phyloP scores from a whole-genome alignment of 305 asterid genomes.

The Andrographis paniculata region DNA sequence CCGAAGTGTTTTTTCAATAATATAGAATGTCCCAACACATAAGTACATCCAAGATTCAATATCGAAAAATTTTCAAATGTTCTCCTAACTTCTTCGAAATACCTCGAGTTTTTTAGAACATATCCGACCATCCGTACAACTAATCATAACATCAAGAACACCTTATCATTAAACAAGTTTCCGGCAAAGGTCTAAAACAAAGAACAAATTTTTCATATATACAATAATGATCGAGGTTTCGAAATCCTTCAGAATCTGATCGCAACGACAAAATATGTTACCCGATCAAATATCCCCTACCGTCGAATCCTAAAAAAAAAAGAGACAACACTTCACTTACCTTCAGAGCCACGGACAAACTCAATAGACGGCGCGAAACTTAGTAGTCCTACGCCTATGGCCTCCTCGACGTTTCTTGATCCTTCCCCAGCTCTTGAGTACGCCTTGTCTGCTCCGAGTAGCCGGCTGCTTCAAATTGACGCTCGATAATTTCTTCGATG shows the following conservation, averaged over 20 bases:
- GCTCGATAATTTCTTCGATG: constrained; percentile 21
- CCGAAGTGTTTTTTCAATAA: no score
- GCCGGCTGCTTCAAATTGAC: constrained; percentile 25
- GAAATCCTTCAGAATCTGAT: constrained; percentile 13
- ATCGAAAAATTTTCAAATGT: no score
- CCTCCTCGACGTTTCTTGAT: constrained; percentile 27
- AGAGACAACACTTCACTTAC: constrained; percentile 2
- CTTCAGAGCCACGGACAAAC: neutral
- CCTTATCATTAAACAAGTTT: neutral
- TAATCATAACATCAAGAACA: neutral
- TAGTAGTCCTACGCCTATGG: constrained; percentile 18
- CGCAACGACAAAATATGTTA: constrained; percentile 9
- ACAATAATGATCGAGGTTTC: constrained; percentile 18
- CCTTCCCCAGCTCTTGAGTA: constrained; percentile 30
- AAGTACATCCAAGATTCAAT: no score
- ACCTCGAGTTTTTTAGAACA: no score
- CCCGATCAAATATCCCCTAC: constrained; percentile 1
- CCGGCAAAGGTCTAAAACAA: constrained; percentile 11
- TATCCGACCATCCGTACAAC: neutral
- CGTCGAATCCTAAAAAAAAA: no score
- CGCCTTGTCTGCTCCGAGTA: constrained; percentile 15
- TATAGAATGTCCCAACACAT: no score
- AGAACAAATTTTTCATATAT: constrained; percentile 18
- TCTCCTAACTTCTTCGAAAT: no score
- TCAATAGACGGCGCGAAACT: constrained; percentile 16